Base-by-base conservation (phyloP, 768 basidiomycete species). In the Leccinum boreale region DNA sequence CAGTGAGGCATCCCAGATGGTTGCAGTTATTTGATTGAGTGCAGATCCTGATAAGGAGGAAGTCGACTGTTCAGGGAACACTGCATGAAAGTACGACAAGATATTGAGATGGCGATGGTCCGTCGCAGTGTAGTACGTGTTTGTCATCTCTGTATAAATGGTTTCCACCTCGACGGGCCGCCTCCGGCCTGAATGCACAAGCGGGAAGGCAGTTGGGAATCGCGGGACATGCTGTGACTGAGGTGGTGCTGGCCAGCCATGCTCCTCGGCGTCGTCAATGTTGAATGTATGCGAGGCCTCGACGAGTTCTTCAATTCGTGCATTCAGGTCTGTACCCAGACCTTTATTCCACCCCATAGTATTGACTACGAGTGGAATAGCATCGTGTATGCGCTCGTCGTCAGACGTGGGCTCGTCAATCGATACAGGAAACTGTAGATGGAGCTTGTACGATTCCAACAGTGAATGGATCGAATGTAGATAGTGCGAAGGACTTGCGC, bases 271-370 rank as follows among this genome's bases (percentile, higher is more conserved):
- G 6, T 61, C 64, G 8, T 62, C 61, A 1, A 73, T 59, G 17
- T 65, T 61, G 33, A 73, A 68, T 8, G 60, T 50, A 45, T 73
- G 60, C 5, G 66, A 72, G 83, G 91, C 83, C 23, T 81, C 77
- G 5, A 85, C 74, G 33, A 85, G 73, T 10, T 81, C 81, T 63
- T 94, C 87, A 50, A 99, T 87, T 60, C 81, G 82, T 14, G 68
- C 69, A 2, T 85, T 82, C 11, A 98, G 74, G 64, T 96, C 91
- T 15, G 85, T 87, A 3, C 96, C 96, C 3, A 97, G 83, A 7
- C 96, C 96, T 70, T 95, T 98, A 5, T 83, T 83, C 96, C 96
- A 99, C 2, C 96, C 96, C 85, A 96, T 95, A 0, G 92, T 98
- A 69, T 98, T 99, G 53, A 98, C 82, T 15, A 98, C 84, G 17